Evolutionary conservation across 139 green algal genomes (phyloP), one percentile per base, ranked within the genome.

Genomic region (Chlamydomonas sphaeroides): DNA sequence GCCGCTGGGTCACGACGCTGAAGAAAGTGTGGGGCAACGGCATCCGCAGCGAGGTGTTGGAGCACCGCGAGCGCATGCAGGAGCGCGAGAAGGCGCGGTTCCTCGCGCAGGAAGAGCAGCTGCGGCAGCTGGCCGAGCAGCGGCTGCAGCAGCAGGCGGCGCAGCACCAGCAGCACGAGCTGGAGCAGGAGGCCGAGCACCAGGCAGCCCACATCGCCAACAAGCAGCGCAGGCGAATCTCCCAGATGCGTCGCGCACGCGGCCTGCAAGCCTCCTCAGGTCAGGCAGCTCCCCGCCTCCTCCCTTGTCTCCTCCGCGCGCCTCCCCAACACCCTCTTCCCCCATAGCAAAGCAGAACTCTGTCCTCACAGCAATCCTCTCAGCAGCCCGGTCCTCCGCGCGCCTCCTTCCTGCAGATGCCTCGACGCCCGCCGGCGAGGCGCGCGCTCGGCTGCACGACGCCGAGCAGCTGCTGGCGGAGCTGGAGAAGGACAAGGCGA

Each of bases 1-100:
- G 14, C 2, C 15, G 42, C 3, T 82, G 75, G 75, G 28, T 49
- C 7, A 10, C 36, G 5, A 72, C 62, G 7, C 35, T 82, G 11
- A 28, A n/a, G 3, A 82, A 63, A 17, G 14, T 82, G 0, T 53
- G n/a, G 5, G 26, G 6, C 21, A 42, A 82, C 32, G 75, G 75
- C 61, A 82, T 82, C 33, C 75, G 75, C 11, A 62, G 49, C 7
- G 75, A 72, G 14, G 75, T 82, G 18, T n/a, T 82, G 42, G 62
- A n/a, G 42, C 25, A 82, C 75, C 75, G 75, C 30, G 42, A 33
- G 39, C 63, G 33, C 2, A 48, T 39, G 42, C 6, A 45, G 17
- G 32, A 63, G 68, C 75, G n/a, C 32, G n/a, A n/a, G n/a, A 26
- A n/a, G 28, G 57, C 41, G 61, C 39, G 20, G n/a, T n/a, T n/a